phyloP scores from a whole-genome alignment of 2,329 filamentous ascomycete genomes.

The Curvularia sp. region DNA sequence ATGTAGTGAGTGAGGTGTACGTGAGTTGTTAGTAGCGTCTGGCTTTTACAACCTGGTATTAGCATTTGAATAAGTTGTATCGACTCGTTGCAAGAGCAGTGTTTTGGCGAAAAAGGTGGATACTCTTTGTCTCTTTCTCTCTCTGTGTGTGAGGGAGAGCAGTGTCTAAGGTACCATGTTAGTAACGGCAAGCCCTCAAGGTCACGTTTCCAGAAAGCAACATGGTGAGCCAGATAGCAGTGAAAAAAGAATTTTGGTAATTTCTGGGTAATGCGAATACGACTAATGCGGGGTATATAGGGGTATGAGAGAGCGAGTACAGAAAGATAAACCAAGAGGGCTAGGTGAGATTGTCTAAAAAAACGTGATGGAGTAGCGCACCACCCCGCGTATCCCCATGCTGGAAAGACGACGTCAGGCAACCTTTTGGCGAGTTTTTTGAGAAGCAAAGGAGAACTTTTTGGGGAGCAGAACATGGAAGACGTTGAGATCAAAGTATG shows the following conservation, averaged over 20 bases:
- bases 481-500: not conserved
- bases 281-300: not conserved
- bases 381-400: not conserved
- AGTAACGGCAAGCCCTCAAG: not conserved
- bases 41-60: too few species aligned
- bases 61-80: too few species aligned
- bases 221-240: not conserved
- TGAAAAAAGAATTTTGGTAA: not conserved
- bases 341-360: not conserved
- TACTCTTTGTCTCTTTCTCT: not conserved
- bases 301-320: not conserved
- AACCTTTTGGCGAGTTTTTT: not conserved
- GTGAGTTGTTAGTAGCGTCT: too few species aligned
- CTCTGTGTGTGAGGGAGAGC: too few species aligned
- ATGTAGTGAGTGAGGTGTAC: too few species aligned
- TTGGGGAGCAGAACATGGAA: not conserved
- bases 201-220: not conserved
- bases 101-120: too few species aligned
- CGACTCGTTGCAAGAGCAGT: too few species aligned
- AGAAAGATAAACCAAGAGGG: not conserved
- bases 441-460: not conserved
- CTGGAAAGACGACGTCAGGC: not conserved
- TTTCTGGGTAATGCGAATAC: not conserved
- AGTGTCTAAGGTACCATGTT: not conserved
- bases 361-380: not conserved